A percentile compares a stretch with the other conserved stretches of the same genome.
These are phyloP conservation scores for Omphalotus olearius DNA, from an alignment of 1,284 basidiomycete genomes.

Conservation along the genomic window DNA sequence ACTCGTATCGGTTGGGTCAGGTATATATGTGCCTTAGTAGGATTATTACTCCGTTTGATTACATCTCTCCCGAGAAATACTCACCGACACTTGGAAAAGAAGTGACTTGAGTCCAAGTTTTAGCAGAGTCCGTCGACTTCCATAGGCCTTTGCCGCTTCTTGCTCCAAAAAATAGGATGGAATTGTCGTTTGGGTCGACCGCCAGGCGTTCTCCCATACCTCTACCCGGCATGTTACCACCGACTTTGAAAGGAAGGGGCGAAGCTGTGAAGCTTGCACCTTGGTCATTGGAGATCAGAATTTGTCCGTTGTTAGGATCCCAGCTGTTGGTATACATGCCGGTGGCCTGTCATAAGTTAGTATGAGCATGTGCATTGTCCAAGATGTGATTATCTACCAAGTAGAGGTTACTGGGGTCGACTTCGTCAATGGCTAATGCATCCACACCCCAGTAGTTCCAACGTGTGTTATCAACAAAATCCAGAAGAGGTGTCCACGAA, in stretches of 20 bases:
- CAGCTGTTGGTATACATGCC: conserved; percentile 67
- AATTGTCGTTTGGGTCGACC: conserved; percentile 54
- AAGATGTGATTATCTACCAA: conserved; percentile 27
- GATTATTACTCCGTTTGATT: not conserved
- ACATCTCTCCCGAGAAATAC: conserved; percentile 9
- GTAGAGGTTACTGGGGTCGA: conserved; percentile 51
- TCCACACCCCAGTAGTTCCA: conserved; percentile 69
- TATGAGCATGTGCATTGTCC: not conserved
- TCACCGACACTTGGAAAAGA: conserved; percentile 51
- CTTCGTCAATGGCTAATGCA: conserved; percentile 59
- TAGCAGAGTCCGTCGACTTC: conserved; percentile 57
- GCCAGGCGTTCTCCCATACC: conserved; percentile 37
- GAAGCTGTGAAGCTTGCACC: conserved; percentile 51
- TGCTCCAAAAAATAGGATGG: conserved; percentile 21
- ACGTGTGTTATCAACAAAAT: conserved; percentile 39
- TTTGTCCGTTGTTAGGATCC: conserved; percentile 63
- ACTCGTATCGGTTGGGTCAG: conserved; percentile 49
- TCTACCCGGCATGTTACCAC: conserved; percentile 36
- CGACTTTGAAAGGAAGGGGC: conserved; percentile 56
- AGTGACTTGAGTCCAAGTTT: conserved; percentile 53
- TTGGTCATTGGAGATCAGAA: conserved; percentile 57
- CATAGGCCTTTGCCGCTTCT: conserved; percentile 18
- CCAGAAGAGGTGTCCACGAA: conserved; percentile 56
- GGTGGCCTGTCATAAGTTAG: conserved; percentile 36
- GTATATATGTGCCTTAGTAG: conserved; percentile 45